These are phyloP conservation scores for Trichosporon faecale DNA, from an alignment of 1,284 basidiomycete genomes.

Conservation along the genomic window DNA sequence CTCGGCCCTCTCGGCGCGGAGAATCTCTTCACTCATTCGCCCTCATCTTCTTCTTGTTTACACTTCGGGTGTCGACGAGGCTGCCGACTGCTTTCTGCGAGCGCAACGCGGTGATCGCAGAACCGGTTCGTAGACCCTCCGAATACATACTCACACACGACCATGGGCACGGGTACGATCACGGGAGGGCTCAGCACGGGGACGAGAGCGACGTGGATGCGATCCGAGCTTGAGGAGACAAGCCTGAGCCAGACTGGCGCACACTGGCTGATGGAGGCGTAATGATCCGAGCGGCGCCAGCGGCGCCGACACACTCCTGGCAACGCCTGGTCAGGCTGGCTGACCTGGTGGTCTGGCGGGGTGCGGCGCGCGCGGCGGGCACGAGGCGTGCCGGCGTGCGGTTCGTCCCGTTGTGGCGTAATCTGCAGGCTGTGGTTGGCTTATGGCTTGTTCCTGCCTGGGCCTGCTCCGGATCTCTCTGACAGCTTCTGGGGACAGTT, in stretches of 20 bases:
- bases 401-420: neutral
- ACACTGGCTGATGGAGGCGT: neutral
- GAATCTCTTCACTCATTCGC: neutral
- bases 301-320: neutral
- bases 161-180: neutral
- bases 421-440: neutral
- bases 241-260: too few species aligned
- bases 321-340: too few species aligned
- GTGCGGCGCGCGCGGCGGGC: neutral
- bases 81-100: too few species aligned
- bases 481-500: too few species aligned
- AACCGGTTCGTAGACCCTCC: neutral
- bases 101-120: too few species aligned
- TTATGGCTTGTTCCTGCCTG: neutral
- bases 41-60: neutral
- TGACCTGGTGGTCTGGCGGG: too few species aligned
- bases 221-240: neutral
- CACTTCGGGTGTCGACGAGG: too few species aligned
- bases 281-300: neutral
- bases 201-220: neutral
- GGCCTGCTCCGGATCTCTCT: too few species aligned
- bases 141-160: neutral
- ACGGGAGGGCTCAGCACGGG: neutral
- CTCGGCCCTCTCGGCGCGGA: neutral
- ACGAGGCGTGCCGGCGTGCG: neutral